Evolutionary conservation across 75 land plant species (phyloP), one percentile per base, ranked within the genome.

Genomic region (Picea glauca): DNA sequence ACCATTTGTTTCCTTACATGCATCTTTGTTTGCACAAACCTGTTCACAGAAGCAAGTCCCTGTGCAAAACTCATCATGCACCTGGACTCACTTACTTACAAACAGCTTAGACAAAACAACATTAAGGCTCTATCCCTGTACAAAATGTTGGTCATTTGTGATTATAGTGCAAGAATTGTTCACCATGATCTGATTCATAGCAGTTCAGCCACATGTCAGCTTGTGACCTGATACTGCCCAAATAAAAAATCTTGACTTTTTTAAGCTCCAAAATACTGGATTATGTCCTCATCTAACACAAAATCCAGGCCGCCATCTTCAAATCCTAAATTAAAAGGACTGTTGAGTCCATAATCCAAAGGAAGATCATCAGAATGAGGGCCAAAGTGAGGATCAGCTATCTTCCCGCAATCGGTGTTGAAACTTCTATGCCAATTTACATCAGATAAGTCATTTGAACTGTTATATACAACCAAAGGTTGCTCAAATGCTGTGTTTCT

Each of bases 201-300:
- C 56, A 50, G 56, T 50, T 50, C 56, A 50, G 9, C 56, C 56
- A 50, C 11, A 50, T 50, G 56, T 50, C 12, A 9, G 12, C 56
- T 50, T 50, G 56, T 50, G 11, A 50, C 56, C 56, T 50, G 56
- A 50, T 50, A 50, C 1, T 50, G 54, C 56, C 56, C 56, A 50
- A 50, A 50, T 50, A 50, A 9, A 50, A 50, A 50, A 50, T 50
- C 56, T 11, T 9, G 56, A 50, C 11, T 50, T 50, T 58, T 60
- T 67, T 83, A 83, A 13, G 85, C 85, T 56, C 85, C 85, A 72
- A 83, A 83, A 70, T 83, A 83, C 83, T 82, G 81, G 46, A 83
- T 83, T 58, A 79, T 80, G 81, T 83, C 82, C 50, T 83, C 85
- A 58, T 60, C 77, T 57, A 80, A 56, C 32, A 80, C 56, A 4